A percentile compares a stretch with the other conserved stretches of the same genome.
Conservation (phyloP, 2,329 filamentous ascomycete species). For the Colletotrichum spaethianum region DNA sequence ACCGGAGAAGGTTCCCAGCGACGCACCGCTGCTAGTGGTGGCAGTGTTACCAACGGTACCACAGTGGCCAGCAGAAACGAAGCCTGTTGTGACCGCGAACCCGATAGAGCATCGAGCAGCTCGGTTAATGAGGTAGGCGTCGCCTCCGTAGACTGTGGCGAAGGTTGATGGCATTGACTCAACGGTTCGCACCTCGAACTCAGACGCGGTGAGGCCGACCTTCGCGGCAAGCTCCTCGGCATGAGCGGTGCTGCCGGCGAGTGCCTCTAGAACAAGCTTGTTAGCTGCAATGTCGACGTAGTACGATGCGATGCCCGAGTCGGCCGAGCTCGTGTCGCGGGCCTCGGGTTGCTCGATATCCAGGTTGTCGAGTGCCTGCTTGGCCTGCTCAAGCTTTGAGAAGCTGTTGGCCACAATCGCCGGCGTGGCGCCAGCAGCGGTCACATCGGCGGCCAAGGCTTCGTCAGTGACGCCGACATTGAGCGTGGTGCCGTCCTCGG, state of each 20-base stretch:
- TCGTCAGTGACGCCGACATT: conserved; percentile 56
- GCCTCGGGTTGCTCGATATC: conserved; percentile 50
- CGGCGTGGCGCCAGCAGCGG: conserved; percentile 53
- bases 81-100: conserved; percentile 57
- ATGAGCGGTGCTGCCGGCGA: conserved; percentile 51
- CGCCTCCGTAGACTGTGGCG: conserved; percentile 53
- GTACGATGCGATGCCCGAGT: conserved; percentile 53
- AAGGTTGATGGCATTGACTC: conserved; percentile 51
- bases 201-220: conserved; percentile 53
- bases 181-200: conserved; percentile 55
- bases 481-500: conserved; percentile 51
- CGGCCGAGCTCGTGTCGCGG: conserved; percentile 46
- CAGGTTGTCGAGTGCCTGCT: conserved; percentile 58
- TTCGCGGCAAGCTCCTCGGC: conserved; percentile 53
- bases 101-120: conserved; percentile 55
- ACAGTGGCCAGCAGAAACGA: conserved; percentile 58
- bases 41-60: conserved; percentile 50
- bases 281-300: conserved; percentile 56
- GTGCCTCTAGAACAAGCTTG: conserved; percentile 57
- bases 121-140: conserved; percentile 55
- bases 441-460: conserved; percentile 52
- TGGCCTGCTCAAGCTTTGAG: conserved; percentile 57
- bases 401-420: conserved; percentile 52
- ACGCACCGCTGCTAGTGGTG: conserved; percentile 50
- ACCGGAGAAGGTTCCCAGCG: conserved; percentile 53